Evolutionary conservation across 768 basidiomycete species (phyloP), one percentile per base, ranked within the genome.

Genomic region (Podaxis sp.): DNA sequence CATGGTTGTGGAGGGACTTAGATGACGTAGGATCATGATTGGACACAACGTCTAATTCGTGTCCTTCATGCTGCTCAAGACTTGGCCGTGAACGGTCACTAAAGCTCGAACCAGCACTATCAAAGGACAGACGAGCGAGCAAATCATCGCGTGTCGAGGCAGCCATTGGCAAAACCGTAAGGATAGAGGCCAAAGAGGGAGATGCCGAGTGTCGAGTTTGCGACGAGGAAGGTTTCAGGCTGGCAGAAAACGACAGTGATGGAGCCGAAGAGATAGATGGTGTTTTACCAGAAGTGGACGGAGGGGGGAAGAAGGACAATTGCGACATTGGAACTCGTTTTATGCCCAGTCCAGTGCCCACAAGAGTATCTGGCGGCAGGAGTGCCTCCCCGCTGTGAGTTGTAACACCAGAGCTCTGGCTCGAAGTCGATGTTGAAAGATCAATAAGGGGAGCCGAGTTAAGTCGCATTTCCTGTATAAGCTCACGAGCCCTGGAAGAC

Each of bases 301-400:
- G 70, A 0, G 84, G 81, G 14, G 84, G 84, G 62, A 86, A 86
- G 68, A 80, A 84, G 1, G 83, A 81, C 23, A 85, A 69, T 63
- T 81, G 77, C 5, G 79, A 82, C 4, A 73, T 69, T 51, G 83
- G 83, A 50, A 86, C 71, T 56, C 79, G 79, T 38, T 73, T 76
- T 48, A 84, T 71, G 5, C 55, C 55, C 21, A 75, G 71, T 48
- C 68, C 68, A 11, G 56, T 62, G 42, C 65, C 54, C 36, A 69
- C 65, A 16, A 61, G 51, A 18, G 65, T 59, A 32, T 62, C 65
- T 27, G 68, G 60, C 27, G 68, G 65, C 48, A 38, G 44, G 66
- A 25, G 56, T 35, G 50, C 59, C 53, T 46, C 52, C 5, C 21
- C 23, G 14, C 10, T 37, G 4, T 61, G 53, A 7, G 21, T 38